Conservation (phyloP, 73 alveolate genomes). For the Tetrahymena elliotti region DNA sequence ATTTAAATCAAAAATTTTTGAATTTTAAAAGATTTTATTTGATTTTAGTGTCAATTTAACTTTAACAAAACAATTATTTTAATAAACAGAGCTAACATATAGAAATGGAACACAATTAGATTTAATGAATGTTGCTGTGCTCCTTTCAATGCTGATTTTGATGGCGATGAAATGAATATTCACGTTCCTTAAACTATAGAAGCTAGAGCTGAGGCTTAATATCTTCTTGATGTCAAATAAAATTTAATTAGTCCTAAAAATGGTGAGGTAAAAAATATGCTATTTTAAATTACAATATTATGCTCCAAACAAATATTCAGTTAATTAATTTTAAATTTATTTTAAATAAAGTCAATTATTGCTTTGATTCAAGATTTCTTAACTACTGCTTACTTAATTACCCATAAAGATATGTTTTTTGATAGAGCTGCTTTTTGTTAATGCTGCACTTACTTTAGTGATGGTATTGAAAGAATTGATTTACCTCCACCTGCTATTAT, state of each 20-base stretch:
- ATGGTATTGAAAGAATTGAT: constrained; percentile 82
- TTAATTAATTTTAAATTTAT: neutral
- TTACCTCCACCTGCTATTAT: constrained; percentile 97
- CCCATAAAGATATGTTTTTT: constrained; percentile 92
- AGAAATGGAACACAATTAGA: constrained; percentile 97
- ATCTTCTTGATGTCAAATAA: constrained; percentile 82
- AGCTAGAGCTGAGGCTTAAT: constrained; percentile 89
- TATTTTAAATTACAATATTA: too few relatives aligned
- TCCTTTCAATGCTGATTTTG: constrained; percentile 99
- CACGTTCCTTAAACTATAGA: constrained; percentile 99
- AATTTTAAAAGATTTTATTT: too few relatives aligned
- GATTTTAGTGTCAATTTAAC: too few relatives aligned
- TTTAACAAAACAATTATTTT: too few relatives aligned
- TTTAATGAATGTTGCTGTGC: constrained; percentile 98
- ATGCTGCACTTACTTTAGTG: constrained; percentile 67
- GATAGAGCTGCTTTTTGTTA: constrained; percentile 86
- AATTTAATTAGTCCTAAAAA: constrained; percentile 89
- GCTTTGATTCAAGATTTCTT: constrained; percentile 91
- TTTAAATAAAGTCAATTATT: constrained; percentile 41
- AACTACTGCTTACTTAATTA: constrained; percentile 84
- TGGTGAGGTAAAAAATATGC: constrained; percentile 77
- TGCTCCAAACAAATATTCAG: too few relatives aligned
- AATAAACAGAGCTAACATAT: constrained; percentile 91
- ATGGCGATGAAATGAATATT: constrained; percentile 99
- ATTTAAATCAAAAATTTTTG: too few relatives aligned